Evolutionary conservation across 1,139 yeast genomes (phyloP).

Genomic region (Sugiyamaella japonica): DNA sequence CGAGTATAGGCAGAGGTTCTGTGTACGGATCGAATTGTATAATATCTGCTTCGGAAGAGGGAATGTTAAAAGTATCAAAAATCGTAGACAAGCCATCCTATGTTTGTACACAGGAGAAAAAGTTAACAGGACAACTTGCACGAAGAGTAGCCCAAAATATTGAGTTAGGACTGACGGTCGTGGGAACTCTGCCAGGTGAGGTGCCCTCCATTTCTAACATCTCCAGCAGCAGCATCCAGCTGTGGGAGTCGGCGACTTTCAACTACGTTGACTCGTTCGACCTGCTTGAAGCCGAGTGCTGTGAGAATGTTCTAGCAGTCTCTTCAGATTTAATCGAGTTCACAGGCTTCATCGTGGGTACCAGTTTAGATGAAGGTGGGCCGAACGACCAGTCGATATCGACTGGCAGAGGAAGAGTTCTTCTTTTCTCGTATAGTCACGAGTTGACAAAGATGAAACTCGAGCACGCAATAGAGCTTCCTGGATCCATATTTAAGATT

Average conservation of each 20-base stretch:
- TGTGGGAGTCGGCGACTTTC: slow-evolving; percentile 10
- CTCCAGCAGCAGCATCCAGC: not conserved
- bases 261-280: slow-evolving; percentile 7
- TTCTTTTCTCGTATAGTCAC: not conserved
- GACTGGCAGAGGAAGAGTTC: slow-evolving; percentile 12
- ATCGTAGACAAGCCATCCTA: not conserved
- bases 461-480: slow-evolving; percentile 2
- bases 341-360: slow-evolving; percentile 15
- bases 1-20: not conserved
- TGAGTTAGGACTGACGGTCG: not conserved
- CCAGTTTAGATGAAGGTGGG: slow-evolving; percentile 6
- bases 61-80: slow-evolving; percentile 1
- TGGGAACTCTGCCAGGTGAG: not conserved
- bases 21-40: slow-evolving; percentile 4
- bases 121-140: slow-evolving; percentile 4
- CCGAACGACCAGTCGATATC: slow-evolving; percentile 2
- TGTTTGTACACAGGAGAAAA: slow-evolving; percentile 8
- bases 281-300: not conserved
- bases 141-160: slow-evolving; percentile 9
- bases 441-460: slow-evolving; percentile 7
- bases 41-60: slow-evolving; percentile 5
- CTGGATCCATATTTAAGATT: slow-evolving; percentile 10
- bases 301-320: slow-evolving; percentile 9
- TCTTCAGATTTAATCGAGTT: slow-evolving; percentile 13
- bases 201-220: not conserved